phyloP scores from a whole-genome alignment of 2,329 filamentous ascomycete species.

The Curvularia sp. region DNA sequence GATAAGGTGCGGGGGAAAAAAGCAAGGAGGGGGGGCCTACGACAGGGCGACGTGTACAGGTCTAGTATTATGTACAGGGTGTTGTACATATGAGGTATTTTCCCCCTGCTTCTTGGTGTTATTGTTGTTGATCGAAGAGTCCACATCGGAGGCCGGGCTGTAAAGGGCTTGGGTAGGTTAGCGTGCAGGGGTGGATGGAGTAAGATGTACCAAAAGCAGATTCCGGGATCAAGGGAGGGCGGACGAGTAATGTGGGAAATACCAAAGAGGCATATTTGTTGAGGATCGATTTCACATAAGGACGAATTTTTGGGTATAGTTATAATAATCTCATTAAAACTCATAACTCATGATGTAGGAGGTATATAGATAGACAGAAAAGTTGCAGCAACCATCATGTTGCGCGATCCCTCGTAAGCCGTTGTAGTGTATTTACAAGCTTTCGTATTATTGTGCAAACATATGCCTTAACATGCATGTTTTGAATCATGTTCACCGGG shows the following conservation, averaged over 20 bases:
- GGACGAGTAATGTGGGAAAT: background rate
- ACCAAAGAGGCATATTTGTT: background rate
- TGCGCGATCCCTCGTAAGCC: background rate
- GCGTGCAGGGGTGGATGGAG: background rate
- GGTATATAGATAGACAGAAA: slow-evolving; percentile 7
- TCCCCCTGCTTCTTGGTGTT: background rate
- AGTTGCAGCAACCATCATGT: background rate
- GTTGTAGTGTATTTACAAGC: background rate
- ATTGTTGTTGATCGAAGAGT: background rate
- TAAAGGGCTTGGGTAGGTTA: background rate
- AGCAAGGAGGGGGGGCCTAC: background rate
- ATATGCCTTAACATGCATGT: background rate
- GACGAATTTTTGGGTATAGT: background rate
- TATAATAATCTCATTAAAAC: slow-evolving; percentile 6
- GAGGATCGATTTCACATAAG: background rate
- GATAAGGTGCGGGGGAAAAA: background rate
- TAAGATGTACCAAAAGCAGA: background rate
- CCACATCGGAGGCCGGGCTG: no score
- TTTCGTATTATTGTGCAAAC: background rate
- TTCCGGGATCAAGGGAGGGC: background rate
- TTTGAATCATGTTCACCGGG: background rate
- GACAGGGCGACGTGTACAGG: background rate
- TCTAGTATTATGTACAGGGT: background rate
- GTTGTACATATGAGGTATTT: background rate
- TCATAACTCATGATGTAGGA: slow-evolving; percentile 1